Conservation (phyloP, 2,329 filamentous ascomycete genomes). For the Diaporthe citrichinensis region DNA sequence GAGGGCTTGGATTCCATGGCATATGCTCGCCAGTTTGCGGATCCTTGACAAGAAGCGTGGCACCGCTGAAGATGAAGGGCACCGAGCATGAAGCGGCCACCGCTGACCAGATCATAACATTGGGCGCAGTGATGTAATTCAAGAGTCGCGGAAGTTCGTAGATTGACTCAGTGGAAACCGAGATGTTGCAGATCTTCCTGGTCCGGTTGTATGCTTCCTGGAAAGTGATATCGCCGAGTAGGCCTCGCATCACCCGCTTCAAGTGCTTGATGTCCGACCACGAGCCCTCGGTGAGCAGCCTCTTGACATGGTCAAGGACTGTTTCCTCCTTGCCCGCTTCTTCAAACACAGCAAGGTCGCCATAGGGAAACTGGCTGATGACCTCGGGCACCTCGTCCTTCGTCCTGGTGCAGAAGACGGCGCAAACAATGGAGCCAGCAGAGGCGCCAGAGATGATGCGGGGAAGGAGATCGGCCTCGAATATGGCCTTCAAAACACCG, state of each 20-base stretch:
- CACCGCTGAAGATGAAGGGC: slow-evolving; percentile 86
- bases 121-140: slow-evolving; percentile 94
- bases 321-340: slow-evolving; percentile 71
- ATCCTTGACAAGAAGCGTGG: slow-evolving; percentile 86
- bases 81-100: slow-evolving; percentile 97
- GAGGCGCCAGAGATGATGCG: slow-evolving; percentile 91
- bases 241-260: slow-evolving; percentile 81
- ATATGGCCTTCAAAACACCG: slow-evolving; percentile 86
- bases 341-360: slow-evolving; percentile 87
- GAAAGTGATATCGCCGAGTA: slow-evolving; percentile 93
- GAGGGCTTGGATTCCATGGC: slow-evolving; percentile 88
- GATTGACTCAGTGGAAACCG: slow-evolving; percentile 87
- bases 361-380: slow-evolving; percentile 79
- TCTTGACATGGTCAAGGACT: slow-evolving; percentile 76
- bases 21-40: slow-evolving; percentile 81
- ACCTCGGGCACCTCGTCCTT: slow-evolving; percentile 83
- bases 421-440: slow-evolving; percentile 87
- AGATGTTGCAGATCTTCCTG: slow-evolving; percentile 91
- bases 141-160: slow-evolving; percentile 89
- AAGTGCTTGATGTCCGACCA: slow-evolving; percentile 90
- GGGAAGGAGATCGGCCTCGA: slow-evolving; percentile 80
- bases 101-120: slow-evolving; percentile 96
- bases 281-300: slow-evolving; percentile 84
- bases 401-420: slow-evolving; percentile 82
- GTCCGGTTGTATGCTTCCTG: slow-evolving; percentile 97